Evolutionary conservation across 108 stramenopile species (phyloP), one percentile per base, ranked within the genome.

Genomic region (Pseudonitzschia multiseries): DNA sequence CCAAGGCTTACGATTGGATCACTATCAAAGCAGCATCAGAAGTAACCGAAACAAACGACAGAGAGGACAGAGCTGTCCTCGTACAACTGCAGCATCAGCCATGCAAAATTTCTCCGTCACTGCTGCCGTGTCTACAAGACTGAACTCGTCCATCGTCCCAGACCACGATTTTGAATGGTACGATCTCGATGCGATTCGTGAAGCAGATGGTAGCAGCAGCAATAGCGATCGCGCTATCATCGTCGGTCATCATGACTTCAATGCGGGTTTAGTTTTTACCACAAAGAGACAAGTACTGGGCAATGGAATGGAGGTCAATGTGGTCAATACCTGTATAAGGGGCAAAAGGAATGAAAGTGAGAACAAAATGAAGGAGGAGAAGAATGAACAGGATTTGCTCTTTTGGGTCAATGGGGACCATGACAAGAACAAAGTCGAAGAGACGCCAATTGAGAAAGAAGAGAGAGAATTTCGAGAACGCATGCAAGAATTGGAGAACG

Each of bases 131-230:
- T 56, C 22, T 24, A 24, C 46, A 18, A 48, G 46, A 18, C 14
- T 18, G 1, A 18, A 14, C 1, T 10, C 18, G 4, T 14, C 21
- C 54, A 22, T 26, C 22, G 20, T 26, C 24, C 54, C 21, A 10
- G 54, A 56, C 26, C 54, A 56, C 24, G 54, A 56, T 26, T 56
- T 56, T 26, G 54, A 56, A 26, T 56, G 54, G 54, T 56, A 56
- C 26, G 54, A 56, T 56, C 54, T 56, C 54, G 54, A 56, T 24
- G 54, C 54, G 2, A 56, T 56, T 56, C 54, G 54, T 56, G 24
- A 56, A 22, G 24, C 24, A 26, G 46, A 48, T 10, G 18, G 18
- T 10, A 56, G 20, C 22, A 20, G 20, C n/a, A 26, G 24, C 46
- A 48, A 14, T 18, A 26, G 24, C 22, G 22, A 56, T 3, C 9